Percentiles rank a stretch among this genome's conserved stretches.
These are phyloP conservation scores for Globisporangium apiculatum DNA, from an alignment of 352 stramenopile genomes.

Conservation along the genomic window DNA sequence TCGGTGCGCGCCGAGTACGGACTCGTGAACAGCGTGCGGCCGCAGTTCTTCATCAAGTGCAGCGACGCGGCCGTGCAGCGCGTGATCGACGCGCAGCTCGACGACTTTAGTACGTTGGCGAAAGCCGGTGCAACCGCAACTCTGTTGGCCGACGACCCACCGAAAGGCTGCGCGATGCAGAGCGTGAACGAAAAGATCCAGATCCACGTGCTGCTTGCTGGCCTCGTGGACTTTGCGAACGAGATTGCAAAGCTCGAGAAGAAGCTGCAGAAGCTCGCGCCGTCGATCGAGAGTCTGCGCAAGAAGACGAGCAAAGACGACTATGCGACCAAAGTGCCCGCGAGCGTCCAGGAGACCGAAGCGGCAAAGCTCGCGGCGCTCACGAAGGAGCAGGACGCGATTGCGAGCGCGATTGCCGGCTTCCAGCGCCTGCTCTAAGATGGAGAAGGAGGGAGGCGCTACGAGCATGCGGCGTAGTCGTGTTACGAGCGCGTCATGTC, in stretches of 20 bases:
- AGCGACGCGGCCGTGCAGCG: constrained; percentile 62
- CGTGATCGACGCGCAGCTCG: constrained; percentile 73
- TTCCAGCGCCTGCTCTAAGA: constrained; percentile 73
- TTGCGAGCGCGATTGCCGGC: constrained; percentile 64
- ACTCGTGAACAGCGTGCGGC: constrained; percentile 71
- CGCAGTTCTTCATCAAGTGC: constrained; percentile 89
- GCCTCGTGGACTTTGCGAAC: constrained; percentile 84
- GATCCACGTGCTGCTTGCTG: constrained; percentile 81
- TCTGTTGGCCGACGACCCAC: constrained; percentile 74
- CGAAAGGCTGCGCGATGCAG: constrained; percentile 89
- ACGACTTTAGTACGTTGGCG: constrained; percentile 95
- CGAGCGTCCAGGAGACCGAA: constrained; percentile 72
- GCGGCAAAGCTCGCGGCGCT: constrained; percentile 71
- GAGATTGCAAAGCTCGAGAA: constrained; percentile 89
- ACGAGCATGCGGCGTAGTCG: no score
- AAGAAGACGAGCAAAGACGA: constrained; percentile 82
- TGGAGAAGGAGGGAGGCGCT: no score
- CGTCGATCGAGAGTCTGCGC: constrained; percentile 57
- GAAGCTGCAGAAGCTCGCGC: constrained; percentile 78
- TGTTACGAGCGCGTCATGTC: no score
- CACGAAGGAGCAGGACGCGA: constrained; percentile 75
- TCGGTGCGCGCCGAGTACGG: constrained; percentile 91
- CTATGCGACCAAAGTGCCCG: constrained; percentile 75
- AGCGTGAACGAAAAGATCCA: constrained; percentile 93
- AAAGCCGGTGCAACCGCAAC: constrained; percentile 89